phyloP scores from a whole-genome alignment of 1,284 basidiomycete genomes.

The Fomitopsis palustris region DNA sequence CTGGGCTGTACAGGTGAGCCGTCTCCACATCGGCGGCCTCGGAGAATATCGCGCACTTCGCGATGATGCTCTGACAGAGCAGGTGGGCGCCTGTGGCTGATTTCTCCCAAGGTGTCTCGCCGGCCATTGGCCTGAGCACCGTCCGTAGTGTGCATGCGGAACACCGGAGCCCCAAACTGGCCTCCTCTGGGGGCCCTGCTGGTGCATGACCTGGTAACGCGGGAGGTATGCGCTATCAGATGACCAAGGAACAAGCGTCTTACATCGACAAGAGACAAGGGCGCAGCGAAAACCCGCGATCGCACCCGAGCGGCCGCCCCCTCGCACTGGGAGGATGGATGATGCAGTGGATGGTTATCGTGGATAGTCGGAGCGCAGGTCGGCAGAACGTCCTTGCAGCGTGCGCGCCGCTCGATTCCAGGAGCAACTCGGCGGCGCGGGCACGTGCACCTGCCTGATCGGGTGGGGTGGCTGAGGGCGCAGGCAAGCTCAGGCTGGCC shows the following conservation, averaged over 20 bases:
- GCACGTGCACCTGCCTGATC: conserved; percentile 2
- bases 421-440: conserved; percentile 6
- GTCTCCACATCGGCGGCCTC: conserved; percentile 1
- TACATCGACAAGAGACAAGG: background rate
- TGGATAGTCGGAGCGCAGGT: conserved; percentile 5
- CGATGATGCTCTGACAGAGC: conserved; percentile 5
- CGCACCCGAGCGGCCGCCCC: background rate
- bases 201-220: background rate
- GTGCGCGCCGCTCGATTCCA: background rate
- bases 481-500: background rate
- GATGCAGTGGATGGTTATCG: background rate
- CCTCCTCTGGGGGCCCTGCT: background rate
- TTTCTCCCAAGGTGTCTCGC: conserved; percentile 3
- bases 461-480: background rate
- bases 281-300: background rate
- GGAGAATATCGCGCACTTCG: conserved; percentile 5
- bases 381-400: conserved; percentile 1
- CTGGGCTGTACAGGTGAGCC: background rate
- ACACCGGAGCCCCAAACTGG: background rate
- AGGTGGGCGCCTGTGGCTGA: background rate
- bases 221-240: conserved; percentile 2
- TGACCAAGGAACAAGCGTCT: conserved; percentile 4
- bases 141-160: background rate
- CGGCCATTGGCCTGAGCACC: background rate
- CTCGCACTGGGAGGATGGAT: background rate